Percentiles rank a stretch among this genome's conserved stretches.
These are phyloP conservation scores for Dianthus caryophyllus DNA, from an alignment of 148 eudicot species.

Conservation along the genomic window DNA sequence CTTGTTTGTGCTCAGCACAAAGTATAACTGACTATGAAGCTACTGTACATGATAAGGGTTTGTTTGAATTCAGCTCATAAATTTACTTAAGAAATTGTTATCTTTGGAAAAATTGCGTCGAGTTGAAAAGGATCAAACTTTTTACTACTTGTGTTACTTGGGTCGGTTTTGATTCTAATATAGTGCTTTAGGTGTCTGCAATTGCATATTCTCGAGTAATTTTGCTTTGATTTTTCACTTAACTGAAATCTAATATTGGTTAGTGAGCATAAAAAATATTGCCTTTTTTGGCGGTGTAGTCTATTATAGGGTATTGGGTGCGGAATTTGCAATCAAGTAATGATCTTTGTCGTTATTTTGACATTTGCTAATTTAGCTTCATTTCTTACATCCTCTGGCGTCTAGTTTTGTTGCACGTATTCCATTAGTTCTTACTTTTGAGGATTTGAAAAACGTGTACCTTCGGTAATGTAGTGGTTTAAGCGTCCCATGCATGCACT, in stretches of 20 bases:
- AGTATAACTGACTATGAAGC: not conserved
- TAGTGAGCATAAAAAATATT: too few species aligned
- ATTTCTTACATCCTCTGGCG: not conserved
- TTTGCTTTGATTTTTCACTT: too few species aligned
- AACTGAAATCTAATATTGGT: too few species aligned
- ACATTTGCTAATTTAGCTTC: not conserved
- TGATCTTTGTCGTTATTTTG: not conserved
- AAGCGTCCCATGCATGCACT: not conserved
- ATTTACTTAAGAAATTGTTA: too few species aligned
- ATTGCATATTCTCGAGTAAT: too few species aligned
- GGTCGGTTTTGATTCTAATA: too few species aligned
- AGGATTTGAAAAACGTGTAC: not conserved
- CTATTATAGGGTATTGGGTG: not conserved
- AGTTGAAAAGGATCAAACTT: too few species aligned
- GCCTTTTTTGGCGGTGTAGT: not conserved
- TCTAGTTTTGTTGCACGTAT: not conserved
- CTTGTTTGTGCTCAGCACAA: constrained; percentile 2
- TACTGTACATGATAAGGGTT: too few species aligned
- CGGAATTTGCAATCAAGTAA: not conserved
- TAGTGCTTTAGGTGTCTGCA: too few species aligned
- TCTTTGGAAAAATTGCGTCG: too few species aligned
- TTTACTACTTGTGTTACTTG: too few species aligned
- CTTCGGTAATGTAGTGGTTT: not conserved
- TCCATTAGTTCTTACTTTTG: not conserved
- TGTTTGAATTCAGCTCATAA: too few species aligned